Conservation (phyloP, 129 eudicot genomes). For the Arctium lappa region DNA sequence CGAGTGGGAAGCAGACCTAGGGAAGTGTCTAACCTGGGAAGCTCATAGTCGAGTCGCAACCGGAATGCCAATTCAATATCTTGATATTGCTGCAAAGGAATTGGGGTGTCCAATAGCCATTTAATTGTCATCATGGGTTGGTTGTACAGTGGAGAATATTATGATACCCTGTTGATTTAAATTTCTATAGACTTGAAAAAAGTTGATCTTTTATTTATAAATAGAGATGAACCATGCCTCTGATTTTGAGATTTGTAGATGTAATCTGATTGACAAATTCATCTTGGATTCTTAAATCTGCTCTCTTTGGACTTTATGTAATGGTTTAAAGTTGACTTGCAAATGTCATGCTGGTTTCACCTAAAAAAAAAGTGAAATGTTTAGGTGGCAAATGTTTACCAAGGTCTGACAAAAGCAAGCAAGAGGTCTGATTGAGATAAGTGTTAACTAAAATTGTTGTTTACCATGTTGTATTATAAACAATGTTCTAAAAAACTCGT, state of each 20-base stretch:
- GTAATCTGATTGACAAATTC: constrained; percentile 8
- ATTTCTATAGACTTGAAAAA: neutral
- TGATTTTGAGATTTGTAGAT: constrained; percentile 12
- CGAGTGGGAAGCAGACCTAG: constrained; percentile 78
- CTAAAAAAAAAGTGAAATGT: neutral
- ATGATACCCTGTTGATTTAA: neutral
- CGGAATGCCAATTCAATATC: constrained; percentile 66
- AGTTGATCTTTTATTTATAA: neutral
- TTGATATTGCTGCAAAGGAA: constrained; percentile 80
- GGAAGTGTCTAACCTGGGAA: constrained; percentile 90
- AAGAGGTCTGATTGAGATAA: too few species aligned
- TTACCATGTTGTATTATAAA: neutral
- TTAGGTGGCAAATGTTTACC: too few species aligned
- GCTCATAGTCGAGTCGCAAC: constrained; percentile 79
- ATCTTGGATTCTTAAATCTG: neutral
- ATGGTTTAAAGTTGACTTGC: neutral
- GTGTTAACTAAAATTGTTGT: neutral
- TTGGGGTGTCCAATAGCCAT: constrained; percentile 64
- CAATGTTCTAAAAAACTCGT: too few species aligned
- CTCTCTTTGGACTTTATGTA: constrained; percentile 3
- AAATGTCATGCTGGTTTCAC: neutral
- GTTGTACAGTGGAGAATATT: neutral
- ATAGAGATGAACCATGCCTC: constrained; percentile 16
- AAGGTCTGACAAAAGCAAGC: too few species aligned
- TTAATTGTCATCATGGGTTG: neutral